These are phyloP conservation scores for Podospora bellae-mahoneyi DNA, from an alignment of 495 filamentous ascomycete species.

Conservation along the genomic window DNA sequence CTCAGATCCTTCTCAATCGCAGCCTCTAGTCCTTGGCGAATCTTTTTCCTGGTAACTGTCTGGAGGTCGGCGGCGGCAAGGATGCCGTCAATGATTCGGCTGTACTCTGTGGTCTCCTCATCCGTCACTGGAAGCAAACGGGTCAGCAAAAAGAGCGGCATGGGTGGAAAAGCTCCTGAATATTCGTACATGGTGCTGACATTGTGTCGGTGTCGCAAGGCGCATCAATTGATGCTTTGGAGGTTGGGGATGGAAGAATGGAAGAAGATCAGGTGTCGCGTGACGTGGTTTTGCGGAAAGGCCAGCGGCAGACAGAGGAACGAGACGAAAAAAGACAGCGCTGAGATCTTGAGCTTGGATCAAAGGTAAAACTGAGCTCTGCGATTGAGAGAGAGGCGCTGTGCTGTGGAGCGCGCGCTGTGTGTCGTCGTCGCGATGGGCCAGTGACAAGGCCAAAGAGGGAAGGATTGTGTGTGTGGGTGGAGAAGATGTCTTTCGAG, in stretches of 20 bases:
- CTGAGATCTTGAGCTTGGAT: not conserved
- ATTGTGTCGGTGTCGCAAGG: slow-evolving; percentile 23
- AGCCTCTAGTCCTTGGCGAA: slow-evolving; percentile 79
- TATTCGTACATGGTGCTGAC: slow-evolving; percentile 31
- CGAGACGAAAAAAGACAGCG: not conserved
- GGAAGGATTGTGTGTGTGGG: not conserved
- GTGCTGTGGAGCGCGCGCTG: not conserved
- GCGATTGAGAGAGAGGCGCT: too few species aligned
- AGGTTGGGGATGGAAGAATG: not conserved
- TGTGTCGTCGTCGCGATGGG: not conserved
- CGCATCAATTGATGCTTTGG: slow-evolving; percentile 24
- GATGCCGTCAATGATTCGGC: slow-evolving; percentile 87
- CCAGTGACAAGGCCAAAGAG: not conserved
- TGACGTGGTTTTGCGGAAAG: slow-evolving; percentile 11
- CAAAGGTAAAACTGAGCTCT: not conserved
- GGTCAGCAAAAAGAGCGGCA: not conserved
- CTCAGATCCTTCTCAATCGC: slow-evolving; percentile 72
- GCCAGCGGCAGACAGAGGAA: not conserved
- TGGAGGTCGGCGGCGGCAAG: slow-evolving; percentile 76
- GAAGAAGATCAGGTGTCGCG: slow-evolving; percentile 4
- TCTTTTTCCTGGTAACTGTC: slow-evolving; percentile 88
- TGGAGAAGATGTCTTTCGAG: not conserved
- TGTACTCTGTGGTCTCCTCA: slow-evolving; percentile 65
- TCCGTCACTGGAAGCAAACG: slow-evolving; percentile 53
- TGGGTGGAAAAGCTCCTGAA: not conserved